These are phyloP conservation scores for Globisporangium emineosum DNA, from an alignment of 352 stramenopile genomes.

Conservation along the genomic window DNA sequence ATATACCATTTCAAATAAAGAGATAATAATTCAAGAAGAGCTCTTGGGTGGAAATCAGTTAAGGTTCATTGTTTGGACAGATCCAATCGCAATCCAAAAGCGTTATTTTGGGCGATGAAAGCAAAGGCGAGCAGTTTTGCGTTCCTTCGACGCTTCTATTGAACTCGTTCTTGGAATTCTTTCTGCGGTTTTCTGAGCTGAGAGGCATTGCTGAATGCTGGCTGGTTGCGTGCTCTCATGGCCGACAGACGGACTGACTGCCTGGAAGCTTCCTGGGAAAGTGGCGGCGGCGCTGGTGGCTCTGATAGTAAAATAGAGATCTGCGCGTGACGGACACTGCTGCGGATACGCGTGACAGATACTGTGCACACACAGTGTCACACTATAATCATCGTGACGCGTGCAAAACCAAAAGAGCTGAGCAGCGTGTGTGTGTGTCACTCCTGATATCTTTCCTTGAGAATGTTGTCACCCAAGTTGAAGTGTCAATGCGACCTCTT, in stretches of 20 bases:
- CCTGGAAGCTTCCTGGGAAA: background rate
- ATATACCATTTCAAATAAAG: too few species aligned
- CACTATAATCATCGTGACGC: too few species aligned
- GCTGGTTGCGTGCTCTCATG: background rate
- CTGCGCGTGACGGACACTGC: too few species aligned
- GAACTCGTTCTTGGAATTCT: background rate
- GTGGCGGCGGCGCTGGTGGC: background rate
- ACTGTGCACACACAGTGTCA: too few species aligned
- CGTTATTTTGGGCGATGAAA: background rate
- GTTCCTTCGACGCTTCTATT: background rate
- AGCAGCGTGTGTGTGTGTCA: background rate
- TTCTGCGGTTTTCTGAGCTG: background rate
- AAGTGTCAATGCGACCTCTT: background rate
- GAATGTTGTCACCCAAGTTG: background rate
- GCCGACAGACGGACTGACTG: too few species aligned
- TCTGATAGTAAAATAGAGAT: background rate
- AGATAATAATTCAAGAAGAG: too few species aligned
- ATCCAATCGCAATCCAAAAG: background rate
- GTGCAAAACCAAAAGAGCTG: too few species aligned
- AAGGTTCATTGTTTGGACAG: too few species aligned
- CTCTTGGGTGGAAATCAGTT: too few species aligned
- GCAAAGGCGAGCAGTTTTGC: background rate
- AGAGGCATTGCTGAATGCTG: background rate
- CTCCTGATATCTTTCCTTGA: too few species aligned
- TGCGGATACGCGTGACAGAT: too few species aligned